phyloP scores from a whole-genome alignment of 352 stramenopile genomes.

The Elongisporangium prolatum region DNA sequence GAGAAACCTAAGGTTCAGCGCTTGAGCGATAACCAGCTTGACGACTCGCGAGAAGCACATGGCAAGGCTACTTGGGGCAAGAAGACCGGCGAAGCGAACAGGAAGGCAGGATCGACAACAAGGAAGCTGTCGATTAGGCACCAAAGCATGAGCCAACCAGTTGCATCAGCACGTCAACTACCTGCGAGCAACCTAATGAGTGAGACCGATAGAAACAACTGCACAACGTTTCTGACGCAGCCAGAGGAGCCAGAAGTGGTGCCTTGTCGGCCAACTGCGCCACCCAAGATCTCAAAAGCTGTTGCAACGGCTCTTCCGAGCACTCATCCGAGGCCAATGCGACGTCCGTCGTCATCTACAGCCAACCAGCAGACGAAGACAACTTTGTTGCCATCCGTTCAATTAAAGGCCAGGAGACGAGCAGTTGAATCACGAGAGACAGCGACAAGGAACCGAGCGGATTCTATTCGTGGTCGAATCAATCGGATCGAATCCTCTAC shows the following conservation, averaged over 20 bases:
- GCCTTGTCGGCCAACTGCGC: background rate
- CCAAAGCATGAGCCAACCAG: background rate
- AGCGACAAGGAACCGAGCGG: background rate
- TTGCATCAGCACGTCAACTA: background rate
- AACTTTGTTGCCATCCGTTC: background rate
- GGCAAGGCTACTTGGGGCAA: background rate
- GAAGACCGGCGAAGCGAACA: constrained; percentile 1
- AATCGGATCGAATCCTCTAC: background rate
- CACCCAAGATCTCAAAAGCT: background rate
- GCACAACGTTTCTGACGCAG: constrained; percentile 38
- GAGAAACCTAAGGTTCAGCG: constrained; percentile 1
- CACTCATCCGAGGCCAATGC: background rate
- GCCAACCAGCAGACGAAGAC: background rate
- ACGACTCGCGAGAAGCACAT: constrained; percentile 6
- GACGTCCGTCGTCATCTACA: background rate
- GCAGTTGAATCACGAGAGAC: no score
- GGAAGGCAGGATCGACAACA: background rate
- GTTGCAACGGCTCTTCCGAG: background rate
- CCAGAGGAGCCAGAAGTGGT: constrained; percentile 26
- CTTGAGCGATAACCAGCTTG: constrained; percentile 15
- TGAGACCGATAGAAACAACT: background rate
- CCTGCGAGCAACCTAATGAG: background rate
- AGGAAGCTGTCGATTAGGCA: background rate
- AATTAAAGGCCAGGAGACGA: background rate
- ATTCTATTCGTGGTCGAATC: background rate